Conservation (phyloP, 2,329 filamentous ascomycete genomes). For the Harringtonia lauricola region DNA sequence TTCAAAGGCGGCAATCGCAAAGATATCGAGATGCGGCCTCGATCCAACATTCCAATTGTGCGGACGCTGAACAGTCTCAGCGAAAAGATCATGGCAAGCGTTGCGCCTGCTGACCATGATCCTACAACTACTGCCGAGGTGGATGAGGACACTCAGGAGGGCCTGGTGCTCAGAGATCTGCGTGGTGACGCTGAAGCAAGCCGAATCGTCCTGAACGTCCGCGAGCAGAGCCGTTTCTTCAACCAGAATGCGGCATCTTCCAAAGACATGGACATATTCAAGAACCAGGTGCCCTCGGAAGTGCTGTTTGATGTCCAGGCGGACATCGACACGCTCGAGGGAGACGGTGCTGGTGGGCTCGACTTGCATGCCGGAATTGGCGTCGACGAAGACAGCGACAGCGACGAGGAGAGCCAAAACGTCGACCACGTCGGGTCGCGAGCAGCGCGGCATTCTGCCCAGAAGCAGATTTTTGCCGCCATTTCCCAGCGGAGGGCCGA, state of each 20-base stretch:
- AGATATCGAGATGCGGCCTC: slow-evolving; percentile 80
- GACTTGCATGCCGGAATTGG: slow-evolving; percentile 56
- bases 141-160: slow-evolving; percentile 62
- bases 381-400: slow-evolving; percentile 59
- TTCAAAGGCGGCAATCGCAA: slow-evolving; percentile 72
- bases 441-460: slow-evolving; percentile 50
- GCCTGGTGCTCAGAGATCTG: slow-evolving; percentile 71
- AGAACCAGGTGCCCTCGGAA: slow-evolving; percentile 56
- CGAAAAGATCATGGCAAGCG: slow-evolving; percentile 85
- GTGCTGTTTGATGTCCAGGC: slow-evolving; percentile 54
- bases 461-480: slow-evolving; percentile 54
- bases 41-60: slow-evolving; percentile 75
- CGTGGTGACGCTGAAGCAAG: slow-evolving; percentile 62
- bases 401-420: slow-evolving; percentile 39
- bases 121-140: slow-evolving; percentile 53
- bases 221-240: slow-evolving; percentile 78
- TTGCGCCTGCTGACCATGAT: slow-evolving; percentile 66
- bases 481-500: slow-evolving; percentile 51
- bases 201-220: slow-evolving; percentile 75
- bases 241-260: slow-evolving; percentile 38
- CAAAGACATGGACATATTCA: slow-evolving; percentile 41
- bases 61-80: slow-evolving; percentile 81
- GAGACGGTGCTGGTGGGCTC: slow-evolving; percentile 36
- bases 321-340: slow-evolving; percentile 45
- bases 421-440: slow-evolving; percentile 55